Conservation (phyloP, 1,139 yeast species). For the Yamadazyma diospyri region DNA sequence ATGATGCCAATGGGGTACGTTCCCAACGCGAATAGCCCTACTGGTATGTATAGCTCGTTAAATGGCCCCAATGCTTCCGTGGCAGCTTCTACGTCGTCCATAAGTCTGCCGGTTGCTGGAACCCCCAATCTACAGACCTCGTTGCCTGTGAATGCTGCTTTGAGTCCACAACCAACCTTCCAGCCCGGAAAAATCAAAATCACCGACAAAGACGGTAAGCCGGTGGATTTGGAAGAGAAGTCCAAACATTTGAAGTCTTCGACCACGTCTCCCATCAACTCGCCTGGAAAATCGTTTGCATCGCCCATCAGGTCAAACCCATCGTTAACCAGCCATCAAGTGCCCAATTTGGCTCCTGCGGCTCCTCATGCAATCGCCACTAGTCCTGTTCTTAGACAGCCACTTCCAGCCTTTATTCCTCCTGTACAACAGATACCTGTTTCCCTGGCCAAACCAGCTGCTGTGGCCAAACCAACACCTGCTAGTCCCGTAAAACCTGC, state of each 20-base stretch:
- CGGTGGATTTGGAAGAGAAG: constrained; percentile 44
- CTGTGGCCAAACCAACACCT: constrained; percentile 9
- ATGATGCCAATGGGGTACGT: constrained; percentile 13
- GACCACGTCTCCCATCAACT: constrained; percentile 17
- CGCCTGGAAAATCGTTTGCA: constrained; percentile 15
- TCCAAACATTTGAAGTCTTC: constrained; percentile 22
- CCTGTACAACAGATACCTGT: constrained; percentile 3
- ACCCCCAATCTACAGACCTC: constrained; percentile 6
- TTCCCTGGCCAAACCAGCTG: constrained; percentile 4
- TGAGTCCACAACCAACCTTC: constrained; percentile 11
- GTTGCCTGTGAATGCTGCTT: constrained; percentile 6
- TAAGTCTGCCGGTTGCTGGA: constrained; percentile 2
- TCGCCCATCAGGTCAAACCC: constrained; percentile 13
- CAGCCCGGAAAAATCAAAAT: constrained; percentile 28
- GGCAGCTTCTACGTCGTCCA: constrained; percentile 4
- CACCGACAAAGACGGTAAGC: constrained; percentile 48
- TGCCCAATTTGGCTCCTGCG: constrained; percentile 9
- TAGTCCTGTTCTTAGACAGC: constrained; percentile 9
- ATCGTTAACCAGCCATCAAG: constrained; percentile 11
- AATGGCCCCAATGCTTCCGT: constrained; percentile 11
- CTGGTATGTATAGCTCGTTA: constrained; percentile 14
- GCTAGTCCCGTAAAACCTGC: constrained; percentile 9
- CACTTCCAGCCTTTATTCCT: constrained; percentile 1
- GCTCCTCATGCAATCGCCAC: constrained; percentile 9
- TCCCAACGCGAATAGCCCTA: constrained; percentile 9